Base-by-base conservation (phyloP, 2,329 filamentous ascomycete genomes). In the Lachnum nothofagi region DNA sequence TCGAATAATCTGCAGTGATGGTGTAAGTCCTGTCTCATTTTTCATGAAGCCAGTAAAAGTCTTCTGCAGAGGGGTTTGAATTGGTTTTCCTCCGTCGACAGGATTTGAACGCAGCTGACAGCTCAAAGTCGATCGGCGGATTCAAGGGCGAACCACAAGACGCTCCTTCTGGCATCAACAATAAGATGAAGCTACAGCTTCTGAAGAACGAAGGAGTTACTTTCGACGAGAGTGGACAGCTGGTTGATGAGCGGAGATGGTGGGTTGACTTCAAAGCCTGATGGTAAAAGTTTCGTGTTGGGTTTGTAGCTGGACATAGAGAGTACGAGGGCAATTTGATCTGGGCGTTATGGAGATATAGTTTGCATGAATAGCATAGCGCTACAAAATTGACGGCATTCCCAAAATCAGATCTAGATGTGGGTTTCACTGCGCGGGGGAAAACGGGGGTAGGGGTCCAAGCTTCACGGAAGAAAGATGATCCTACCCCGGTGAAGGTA, bases 1-100 rank as follows among this genome's bases (percentile, higher is more conserved):
- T 64, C 70, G 81, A 3, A 76, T 82, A 5, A 73, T 84, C 44
- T 76, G 75, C 8, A 73, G 72, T 24, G 73, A 76, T 53, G 75
- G 78, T 3, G 73, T 76, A 60, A 55, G 70, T 60, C 12, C 3
- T 14, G 33, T 29, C 9, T 29, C 14, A 29, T 8, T 29, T 2
- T 29, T 29, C 2, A 14, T 9, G 9, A 4, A 29, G 2, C 14
- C 9, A 29, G 14, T 29, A n/a, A n/a, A n/a, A n/a, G n/a, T n/a
- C n/a, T n/a, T n/a, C n/a, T n/a, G n/a, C n/a, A n/a, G 27, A 29
- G 27, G 27, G 4, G 27, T 29, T 29, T 29, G 9, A 29, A 14
- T 29, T 29, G 4, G 2, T 29, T 2, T 8, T 29, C 14, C 2
- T 8, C 14, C 2, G 4, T 29, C 14, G n/a, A n/a, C n/a, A n/a